phyloP scores from a whole-genome alignment of 148 eudicot genomes.

The Silene conica region DNA sequence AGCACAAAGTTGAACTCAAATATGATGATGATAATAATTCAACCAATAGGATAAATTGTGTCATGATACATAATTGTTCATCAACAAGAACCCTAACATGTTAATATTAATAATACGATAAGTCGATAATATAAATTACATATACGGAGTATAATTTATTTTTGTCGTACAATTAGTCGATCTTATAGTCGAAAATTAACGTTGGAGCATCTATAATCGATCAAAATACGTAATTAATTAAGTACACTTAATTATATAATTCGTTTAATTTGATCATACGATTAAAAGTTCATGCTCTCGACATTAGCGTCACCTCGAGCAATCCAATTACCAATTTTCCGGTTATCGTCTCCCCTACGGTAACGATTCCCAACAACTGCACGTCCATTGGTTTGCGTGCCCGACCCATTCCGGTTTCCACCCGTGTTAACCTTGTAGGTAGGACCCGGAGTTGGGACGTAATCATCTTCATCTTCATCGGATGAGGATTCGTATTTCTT shows the following conservation, averaged over 20 bases:
- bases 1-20: too few relatives aligned
- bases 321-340: constrained; percentile 18
- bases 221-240: too few relatives aligned
- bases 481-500: not conserved
- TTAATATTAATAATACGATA: too few relatives aligned
- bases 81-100: too few relatives aligned
- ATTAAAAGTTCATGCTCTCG: constrained; percentile 9
- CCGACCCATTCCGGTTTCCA: constrained; percentile 19
- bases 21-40: too few relatives aligned
- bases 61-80: too few relatives aligned
- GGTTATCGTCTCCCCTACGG: constrained; percentile 17
- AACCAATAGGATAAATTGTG: too few relatives aligned
- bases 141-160: too few relatives aligned
- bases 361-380: constrained; percentile 14
- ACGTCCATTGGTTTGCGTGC: constrained; percentile 15
- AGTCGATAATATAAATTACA: not conserved
- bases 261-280: not conserved
- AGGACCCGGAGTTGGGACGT: not conserved
- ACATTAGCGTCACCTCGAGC: constrained; percentile 2
- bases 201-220: not conserved
- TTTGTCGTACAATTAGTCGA: not conserved
- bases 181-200: not conserved
- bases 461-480: not conserved
- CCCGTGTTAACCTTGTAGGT: constrained; percentile 9
- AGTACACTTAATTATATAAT: not conserved